Percentiles rank a stretch among this genome's conserved stretches.
These are phyloP conservation scores for Alternaria tenuissima DNA, from an alignment of 2,329 filamentous ascomycete species.

Conservation along the genomic window DNA sequence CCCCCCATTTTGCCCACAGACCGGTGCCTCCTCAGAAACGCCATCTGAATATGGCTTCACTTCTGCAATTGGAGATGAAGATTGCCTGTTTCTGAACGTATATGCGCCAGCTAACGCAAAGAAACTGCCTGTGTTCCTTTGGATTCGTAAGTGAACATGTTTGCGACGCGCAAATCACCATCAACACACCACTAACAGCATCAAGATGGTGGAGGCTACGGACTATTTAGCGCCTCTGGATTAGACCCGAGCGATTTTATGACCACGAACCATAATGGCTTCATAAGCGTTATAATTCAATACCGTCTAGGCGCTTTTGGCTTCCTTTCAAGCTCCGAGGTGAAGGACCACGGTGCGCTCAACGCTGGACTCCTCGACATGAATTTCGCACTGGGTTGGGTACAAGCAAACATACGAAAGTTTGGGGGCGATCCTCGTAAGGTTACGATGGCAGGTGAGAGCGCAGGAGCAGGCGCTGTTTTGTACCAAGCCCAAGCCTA, in stretches of 20 bases:
- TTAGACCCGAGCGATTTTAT: constrained; percentile 45
- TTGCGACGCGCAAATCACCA: constrained; percentile 39
- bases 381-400: constrained; percentile 67
- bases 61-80: constrained; percentile 47
- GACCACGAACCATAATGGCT: constrained; percentile 54
- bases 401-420: constrained; percentile 63
- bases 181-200: constrained; percentile 24
- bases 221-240: constrained; percentile 39
- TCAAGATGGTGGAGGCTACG: constrained; percentile 53
- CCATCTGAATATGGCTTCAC: constrained; percentile 42
- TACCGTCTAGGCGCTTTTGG: constrained; percentile 70
- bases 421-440: constrained; percentile 64
- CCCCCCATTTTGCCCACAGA: constrained; percentile 45
- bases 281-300: constrained; percentile 69
- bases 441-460: constrained; percentile 69
- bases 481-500: constrained; percentile 53
- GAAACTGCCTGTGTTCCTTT: constrained; percentile 64
- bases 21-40: constrained; percentile 38
- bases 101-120: constrained; percentile 52
- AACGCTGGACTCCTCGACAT: constrained; percentile 73
- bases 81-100: constrained; percentile 54
- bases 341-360: constrained; percentile 64
- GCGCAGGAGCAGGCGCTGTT: constrained; percentile 68
- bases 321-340: constrained; percentile 66
- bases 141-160: constrained; percentile 54